Conservation (phyloP, 75 land plant species). For the Selaginella tamariscina region DNA sequence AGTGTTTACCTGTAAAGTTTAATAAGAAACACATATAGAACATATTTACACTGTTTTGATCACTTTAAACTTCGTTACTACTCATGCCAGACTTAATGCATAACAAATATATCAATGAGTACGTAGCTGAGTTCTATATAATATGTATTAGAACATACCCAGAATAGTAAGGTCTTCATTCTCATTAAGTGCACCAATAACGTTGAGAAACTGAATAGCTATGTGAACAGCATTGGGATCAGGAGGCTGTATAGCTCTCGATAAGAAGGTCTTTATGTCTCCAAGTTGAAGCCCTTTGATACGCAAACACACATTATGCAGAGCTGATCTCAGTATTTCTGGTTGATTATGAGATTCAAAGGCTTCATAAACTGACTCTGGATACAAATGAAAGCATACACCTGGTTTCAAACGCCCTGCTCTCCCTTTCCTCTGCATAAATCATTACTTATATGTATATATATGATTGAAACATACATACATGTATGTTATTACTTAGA, state of each 20-base stretch:
- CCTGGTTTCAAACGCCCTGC: constrained; percentile 6
- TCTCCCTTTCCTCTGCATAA: neutral
- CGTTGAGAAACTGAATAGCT: neutral
- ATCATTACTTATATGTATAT: neutral
- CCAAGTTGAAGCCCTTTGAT: constrained; percentile 76
- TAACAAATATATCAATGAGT: no score
- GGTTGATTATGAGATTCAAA: constrained; percentile 73
- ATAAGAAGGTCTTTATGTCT: constrained; percentile 51
- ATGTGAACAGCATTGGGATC: constrained; percentile 44
- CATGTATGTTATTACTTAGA: no score
- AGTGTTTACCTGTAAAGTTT: constrained; percentile 39
- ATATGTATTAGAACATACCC: neutral
- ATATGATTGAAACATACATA: neutral
- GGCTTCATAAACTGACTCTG: constrained; percentile 58
- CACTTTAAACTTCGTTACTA: no score
- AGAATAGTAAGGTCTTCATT: neutral
- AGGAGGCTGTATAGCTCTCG: constrained; percentile 77
- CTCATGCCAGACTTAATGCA: no score
- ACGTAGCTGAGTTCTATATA: no score
- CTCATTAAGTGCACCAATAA: neutral
- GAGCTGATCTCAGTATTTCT: constrained; percentile 76
- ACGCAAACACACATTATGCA: constrained; percentile 77
- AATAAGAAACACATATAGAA: neutral
- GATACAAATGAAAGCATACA: neutral
- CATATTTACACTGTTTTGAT: no score